A percentile compares a stretch with the other conserved stretches of the same genome.
phyloP scores from a whole-genome alignment of 129 eudicot species.

The Deinandra increscens region DNA sequence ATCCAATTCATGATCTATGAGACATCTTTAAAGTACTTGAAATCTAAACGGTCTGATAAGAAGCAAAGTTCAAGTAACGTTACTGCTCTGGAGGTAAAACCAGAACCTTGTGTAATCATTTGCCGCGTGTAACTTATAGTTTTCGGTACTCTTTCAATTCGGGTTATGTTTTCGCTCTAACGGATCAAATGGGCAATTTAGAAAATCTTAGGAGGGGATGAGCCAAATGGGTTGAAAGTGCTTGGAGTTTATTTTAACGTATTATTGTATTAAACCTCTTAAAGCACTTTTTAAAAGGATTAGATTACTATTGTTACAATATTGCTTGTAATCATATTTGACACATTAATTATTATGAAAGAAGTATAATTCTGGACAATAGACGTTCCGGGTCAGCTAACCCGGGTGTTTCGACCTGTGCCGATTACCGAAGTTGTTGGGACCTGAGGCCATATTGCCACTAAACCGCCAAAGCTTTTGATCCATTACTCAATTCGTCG shows the following conservation, averaged over 20 bases:
- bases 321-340: background rate
- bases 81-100: slow-evolving; percentile 72
- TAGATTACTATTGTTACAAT: background rate
- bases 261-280: background rate
- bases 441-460: background rate
- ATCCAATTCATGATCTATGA: slow-evolving; percentile 97
- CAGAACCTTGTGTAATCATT: slow-evolving; percentile 14
- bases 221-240: background rate
- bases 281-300: background rate
- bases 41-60: slow-evolving; percentile 55
- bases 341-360: background rate
- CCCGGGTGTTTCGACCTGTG: background rate
- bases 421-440: background rate
- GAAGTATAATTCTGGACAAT: background rate
- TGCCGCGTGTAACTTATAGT: background rate
- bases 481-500: background rate
- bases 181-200: background rate
- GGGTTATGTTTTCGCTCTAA: background rate
- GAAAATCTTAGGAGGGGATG: background rate
- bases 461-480: background rate
- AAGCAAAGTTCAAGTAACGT: slow-evolving; percentile 44
- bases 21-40: slow-evolving; percentile 59
- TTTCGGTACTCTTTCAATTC: background rate
- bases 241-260: background rate
- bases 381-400: background rate